Conservation (phyloP, 345 rosid genomes). For the Ceriops tagal region DNA sequence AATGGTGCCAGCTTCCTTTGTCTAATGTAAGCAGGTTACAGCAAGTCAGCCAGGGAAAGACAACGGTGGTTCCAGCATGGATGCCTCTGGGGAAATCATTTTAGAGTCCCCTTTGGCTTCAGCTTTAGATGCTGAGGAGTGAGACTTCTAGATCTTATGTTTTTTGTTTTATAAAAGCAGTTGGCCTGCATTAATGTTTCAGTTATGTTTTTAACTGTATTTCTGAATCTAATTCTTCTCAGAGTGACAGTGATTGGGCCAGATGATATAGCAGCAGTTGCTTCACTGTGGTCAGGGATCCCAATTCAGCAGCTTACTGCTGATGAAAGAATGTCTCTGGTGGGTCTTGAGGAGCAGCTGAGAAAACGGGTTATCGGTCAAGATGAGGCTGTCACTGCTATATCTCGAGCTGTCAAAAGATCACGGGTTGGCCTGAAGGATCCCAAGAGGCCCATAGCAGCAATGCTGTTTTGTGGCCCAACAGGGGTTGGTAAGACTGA, state of each 20-base stretch:
- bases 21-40: slow-evolving; percentile 44
- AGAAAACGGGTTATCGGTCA: slow-evolving; percentile 83
- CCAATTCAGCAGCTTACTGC: slow-evolving; percentile 97
- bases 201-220: slow-evolving; percentile 4
- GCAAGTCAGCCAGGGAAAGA: slow-evolving; percentile 51
- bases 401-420: slow-evolving; percentile 95
- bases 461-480: slow-evolving; percentile 97
- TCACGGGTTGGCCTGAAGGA: slow-evolving; percentile 87
- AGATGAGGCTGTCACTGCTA: slow-evolving; percentile 88
- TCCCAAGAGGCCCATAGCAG: slow-evolving; percentile 88
- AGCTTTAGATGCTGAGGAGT: slow-evolving; percentile 54
- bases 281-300: slow-evolving; percentile 95
- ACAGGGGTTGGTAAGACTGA: slow-evolving; percentile 99
- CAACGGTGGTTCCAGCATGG: slow-evolving; percentile 36
- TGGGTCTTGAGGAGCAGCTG: slow-evolving; percentile 79
- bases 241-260: slow-evolving; percentile 76
- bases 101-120: slow-evolving; percentile 53
- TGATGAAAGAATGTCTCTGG: slow-evolving; percentile 73
- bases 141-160: slow-evolving; percentile 29
- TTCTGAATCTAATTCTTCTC: slow-evolving; percentile 32
- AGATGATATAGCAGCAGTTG: slow-evolving; percentile 91
- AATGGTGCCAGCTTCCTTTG: slow-evolving; percentile 12
- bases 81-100: slow-evolving; percentile 42
- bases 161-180: slow-evolving; percentile 14
- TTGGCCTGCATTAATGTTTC: slow-evolving; percentile 5